Conservation (phyloP, 2,329 filamentous ascomycete genomes). For the Teratosphaeriaceae sp. region DNA sequence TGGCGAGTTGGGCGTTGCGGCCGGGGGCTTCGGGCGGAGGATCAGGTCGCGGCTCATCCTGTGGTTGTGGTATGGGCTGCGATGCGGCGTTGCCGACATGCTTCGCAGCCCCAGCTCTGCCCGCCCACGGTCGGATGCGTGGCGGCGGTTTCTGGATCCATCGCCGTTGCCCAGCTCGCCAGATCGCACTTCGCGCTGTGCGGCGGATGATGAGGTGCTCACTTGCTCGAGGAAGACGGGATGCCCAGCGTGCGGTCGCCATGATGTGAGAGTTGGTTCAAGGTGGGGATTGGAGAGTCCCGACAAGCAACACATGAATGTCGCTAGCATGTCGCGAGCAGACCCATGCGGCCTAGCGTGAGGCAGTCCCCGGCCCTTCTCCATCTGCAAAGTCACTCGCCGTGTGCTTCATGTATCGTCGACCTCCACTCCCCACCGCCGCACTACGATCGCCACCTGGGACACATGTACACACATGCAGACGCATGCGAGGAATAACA, state of each 20-base stretch:
- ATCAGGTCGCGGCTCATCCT: constrained; percentile 8
- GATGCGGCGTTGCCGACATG: constrained; percentile 1
- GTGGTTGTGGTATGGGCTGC: constrained; percentile 6
- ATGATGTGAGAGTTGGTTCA: too few relatives aligned
- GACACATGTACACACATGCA: too few relatives aligned
- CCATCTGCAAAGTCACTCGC: not conserved
- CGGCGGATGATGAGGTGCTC: not conserved
- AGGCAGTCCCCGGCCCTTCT: too few relatives aligned
- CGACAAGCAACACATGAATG: too few relatives aligned
- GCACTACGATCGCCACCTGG: too few relatives aligned
- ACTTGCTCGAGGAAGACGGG: constrained; percentile 12
- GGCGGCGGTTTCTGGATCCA: constrained; percentile 15
- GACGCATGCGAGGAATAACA: too few relatives aligned
- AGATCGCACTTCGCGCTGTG: not conserved
- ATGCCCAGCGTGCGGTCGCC: constrained; percentile 13
- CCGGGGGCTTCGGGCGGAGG: too few relatives aligned
- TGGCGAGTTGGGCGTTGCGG: constrained; percentile 34
- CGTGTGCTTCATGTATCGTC: too few relatives aligned
- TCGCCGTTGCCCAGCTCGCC: constrained; percentile 12
- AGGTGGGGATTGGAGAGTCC: too few relatives aligned
- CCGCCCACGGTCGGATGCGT: constrained; percentile 14
- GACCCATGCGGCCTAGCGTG: too few relatives aligned
- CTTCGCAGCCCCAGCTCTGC: constrained; percentile 6
- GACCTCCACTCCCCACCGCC: too few relatives aligned
- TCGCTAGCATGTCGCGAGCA: too few relatives aligned